Evolutionary conservation across 2,329 filamentous ascomycete species (phyloP), one percentile per base, ranked within the genome.

Genomic region (Anthostomella pinea): DNA sequence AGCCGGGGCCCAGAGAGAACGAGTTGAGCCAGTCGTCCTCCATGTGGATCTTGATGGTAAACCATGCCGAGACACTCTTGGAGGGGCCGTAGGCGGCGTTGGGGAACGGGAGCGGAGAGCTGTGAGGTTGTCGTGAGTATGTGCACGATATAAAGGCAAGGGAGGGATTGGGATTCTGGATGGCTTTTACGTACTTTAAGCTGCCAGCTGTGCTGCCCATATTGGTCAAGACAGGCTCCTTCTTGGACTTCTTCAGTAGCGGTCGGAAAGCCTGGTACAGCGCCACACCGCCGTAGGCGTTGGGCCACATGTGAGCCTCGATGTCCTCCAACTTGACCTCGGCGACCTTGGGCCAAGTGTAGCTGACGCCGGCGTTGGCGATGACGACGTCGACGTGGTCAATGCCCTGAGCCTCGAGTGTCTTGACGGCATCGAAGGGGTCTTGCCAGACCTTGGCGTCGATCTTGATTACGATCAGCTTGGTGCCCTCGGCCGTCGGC

Each of bases 21-120:
- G 25, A 30, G 8, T 43, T 54, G 16, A 56, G 31, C 54, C 53
- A 57, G 0, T 41, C 33, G 43, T 57, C 49, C 21, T 56, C 54
- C 15, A 49, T 40, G 39, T 47, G 43, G 11, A 52, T 20, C 6
- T 43, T 33, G 19, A 33, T 34, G 13, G 18, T 16, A 17, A 30
- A 18, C 27, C 27, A 30, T n/a, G 15, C 18, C 10, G 18, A 16
- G 5, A 16, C 27, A 6, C 7, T 18, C n/a, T 30, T 30, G n/a
- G 13, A 16, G 27, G 5, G 9, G n/a, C 27, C 27, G 16, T 30
- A 30, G n/a, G 27, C 13, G 15, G 13, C 18, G 15, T 17, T 5
- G 21, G 11, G 11, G 21, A 22, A 22, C 11, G 21, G 21, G 7
- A 11, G 11, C 21, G 21, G 11, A 22, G 21, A n/a, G n/a, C n/a